Evolutionary conservation across 2,329 filamentous ascomycete species (phyloP), one percentile per base, ranked within the genome.

Genomic region (Xylariaceae sp.): DNA sequence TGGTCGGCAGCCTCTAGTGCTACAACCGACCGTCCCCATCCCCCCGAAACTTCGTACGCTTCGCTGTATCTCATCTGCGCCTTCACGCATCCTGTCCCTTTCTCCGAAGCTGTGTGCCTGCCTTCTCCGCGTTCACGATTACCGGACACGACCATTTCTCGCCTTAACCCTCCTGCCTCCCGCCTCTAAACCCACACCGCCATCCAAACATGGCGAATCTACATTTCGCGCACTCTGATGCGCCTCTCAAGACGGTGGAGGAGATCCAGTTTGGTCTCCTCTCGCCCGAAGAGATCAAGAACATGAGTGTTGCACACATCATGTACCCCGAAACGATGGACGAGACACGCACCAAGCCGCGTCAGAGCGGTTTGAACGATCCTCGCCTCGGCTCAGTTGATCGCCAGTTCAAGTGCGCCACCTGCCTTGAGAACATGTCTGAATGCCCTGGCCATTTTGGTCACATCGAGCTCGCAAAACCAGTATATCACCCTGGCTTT

Each of bases 321-420:
- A 83, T 94, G 72, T 97, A 96, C 71, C 91, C 94, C n/a, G 94
- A 99, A 78, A 97, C 94, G 31, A 96, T 99, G 94, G 94, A 99
- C 70, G 94, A 99, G 74, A 87, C 87, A 72, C 88, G 91, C 68
- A 86, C 89, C 64, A 89, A 89, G 71, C 94, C 94, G 61, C 90
- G 94, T 64, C 88, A 94, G 59, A 87, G 88, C 70, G 94, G 94
- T 68, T 80, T 97, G 64, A 97, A 97, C 71, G 94, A 99, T 71
- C 91, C 94, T 62, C 88, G 91, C 65, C 86, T 99, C 50, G 94
- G 94, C 55, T 96, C 94, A 48, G 96, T 99, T 71, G 95, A 99
- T 72, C 86, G 94, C 62, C 88, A 91, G 70, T 95, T 90, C 78
- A 90, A 91, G 73, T 99, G 94, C 77, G 91, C 88, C 69, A 97